phyloP scores from a whole-genome alignment of 345 rosid species.

The Corymbia maculata region DNA sequence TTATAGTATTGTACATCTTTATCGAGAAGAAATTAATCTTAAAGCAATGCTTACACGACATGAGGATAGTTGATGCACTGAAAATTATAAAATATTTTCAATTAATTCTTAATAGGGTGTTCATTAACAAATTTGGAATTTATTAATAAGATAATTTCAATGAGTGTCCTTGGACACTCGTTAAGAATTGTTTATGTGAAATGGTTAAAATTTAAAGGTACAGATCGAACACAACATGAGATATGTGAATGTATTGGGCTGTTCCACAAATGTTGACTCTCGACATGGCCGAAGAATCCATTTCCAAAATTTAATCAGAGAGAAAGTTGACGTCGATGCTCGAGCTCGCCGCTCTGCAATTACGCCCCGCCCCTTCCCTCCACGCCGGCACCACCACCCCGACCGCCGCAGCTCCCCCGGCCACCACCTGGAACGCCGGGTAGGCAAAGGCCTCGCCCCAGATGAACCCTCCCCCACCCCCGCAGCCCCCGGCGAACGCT shows the following conservation, averaged over 20 bases:
- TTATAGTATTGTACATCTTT: neutral
- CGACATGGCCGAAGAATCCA: neutral
- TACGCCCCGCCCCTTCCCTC: neutral
- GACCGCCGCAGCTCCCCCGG: neutral
- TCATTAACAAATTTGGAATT: neutral
- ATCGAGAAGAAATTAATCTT: neutral
- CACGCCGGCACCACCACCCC: neutral
- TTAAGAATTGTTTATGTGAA: too few species aligned
- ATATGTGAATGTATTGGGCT: too few species aligned
- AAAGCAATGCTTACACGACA: neutral
- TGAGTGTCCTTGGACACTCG: neutral
- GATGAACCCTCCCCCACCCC: neutral
- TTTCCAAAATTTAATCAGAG: too few species aligned
- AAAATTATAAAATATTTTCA: too few species aligned
- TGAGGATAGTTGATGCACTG: too few species aligned
- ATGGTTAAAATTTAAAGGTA: neutral
- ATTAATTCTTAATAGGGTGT: too few species aligned
- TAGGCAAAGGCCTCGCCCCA: neutral
- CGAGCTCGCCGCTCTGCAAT: neutral
- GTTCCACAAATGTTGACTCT: neutral
- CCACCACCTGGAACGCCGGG: neutral
- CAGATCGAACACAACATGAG: neutral
- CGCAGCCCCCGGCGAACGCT: neutral
- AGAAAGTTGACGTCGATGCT: neutral
- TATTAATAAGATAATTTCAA: too few species aligned